Evolutionary conservation across 1,139 yeast genomes (phyloP).

Genomic region (Debaryomyces psychrophilus): DNA sequence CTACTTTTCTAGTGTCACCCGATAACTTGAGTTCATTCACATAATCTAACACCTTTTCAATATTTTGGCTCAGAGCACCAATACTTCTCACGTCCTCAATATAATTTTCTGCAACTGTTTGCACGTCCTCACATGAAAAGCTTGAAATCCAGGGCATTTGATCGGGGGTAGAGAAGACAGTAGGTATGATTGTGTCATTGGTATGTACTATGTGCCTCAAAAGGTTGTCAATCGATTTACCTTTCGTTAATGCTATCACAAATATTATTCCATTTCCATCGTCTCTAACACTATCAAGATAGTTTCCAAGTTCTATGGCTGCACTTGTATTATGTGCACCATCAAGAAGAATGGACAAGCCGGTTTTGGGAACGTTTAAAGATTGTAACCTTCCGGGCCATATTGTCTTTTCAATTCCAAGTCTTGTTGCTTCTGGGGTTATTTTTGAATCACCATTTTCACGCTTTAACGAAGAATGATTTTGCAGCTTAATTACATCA

Average conservation of each 20-base stretch:
- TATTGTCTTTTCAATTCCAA: constrained; percentile 53
- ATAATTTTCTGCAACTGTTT: constrained; percentile 23
- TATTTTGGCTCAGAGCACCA: constrained; percentile 11
- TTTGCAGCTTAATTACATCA: constrained; percentile 32
- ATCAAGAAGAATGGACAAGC: constrained; percentile 58
- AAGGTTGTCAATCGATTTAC: constrained; percentile 61
- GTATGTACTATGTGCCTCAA: constrained; percentile 52
- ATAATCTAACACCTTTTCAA: constrained; percentile 22
- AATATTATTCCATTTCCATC: constrained; percentile 51
- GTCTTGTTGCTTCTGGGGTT: constrained; percentile 34
- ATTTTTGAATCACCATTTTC: constrained; percentile 19
- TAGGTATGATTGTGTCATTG: constrained; percentile 61
- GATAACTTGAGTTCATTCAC: constrained; percentile 20
- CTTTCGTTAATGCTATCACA: constrained; percentile 74
- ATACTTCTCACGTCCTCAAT: constrained; percentile 30
- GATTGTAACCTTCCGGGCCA: constrained; percentile 72
- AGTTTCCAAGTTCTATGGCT: constrained; percentile 62
- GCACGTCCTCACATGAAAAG: constrained; percentile 32
- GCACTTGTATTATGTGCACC: constrained; percentile 95
- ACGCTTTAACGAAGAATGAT: constrained; percentile 14
- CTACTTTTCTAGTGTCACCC: constrained; percentile 40
- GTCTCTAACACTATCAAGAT: constrained; percentile 23
- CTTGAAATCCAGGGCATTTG: constrained; percentile 92
- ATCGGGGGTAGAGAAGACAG: constrained; percentile 69
- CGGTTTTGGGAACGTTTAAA: constrained; percentile 28